phyloP scores from a whole-genome alignment of 1,284 basidiomycete species.

The Stygiomarasmius scandens region DNA sequence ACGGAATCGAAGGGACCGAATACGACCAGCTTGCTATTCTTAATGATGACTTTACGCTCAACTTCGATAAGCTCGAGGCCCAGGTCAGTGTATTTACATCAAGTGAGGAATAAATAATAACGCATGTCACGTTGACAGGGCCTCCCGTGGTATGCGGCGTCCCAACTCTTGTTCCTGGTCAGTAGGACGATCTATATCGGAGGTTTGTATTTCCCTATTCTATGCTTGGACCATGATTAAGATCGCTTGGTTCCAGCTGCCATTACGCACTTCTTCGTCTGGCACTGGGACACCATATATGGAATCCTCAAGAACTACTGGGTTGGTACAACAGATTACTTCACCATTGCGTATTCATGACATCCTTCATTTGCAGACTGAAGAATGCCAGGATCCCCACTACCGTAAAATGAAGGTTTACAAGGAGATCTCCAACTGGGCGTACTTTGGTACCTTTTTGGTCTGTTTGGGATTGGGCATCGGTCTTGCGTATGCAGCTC shows the following conservation, averaged over 20 bases:
- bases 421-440: constrained; percentile 49
- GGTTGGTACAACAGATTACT: not conserved
- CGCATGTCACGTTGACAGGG: constrained; percentile 16
- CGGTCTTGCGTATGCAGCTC: constrained; percentile 44
- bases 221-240: too few species aligned
- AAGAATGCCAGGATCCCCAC: constrained; percentile 35
- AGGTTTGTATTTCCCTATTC: constrained; percentile 9
- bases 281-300: constrained; percentile 37
- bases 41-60: constrained; percentile 32
- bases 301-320: constrained; percentile 27
- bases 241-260: too few species aligned
- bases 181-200: constrained; percentile 34
- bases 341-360: not conserved
- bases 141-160: constrained; percentile 32
- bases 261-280: constrained; percentile 42
- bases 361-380: constrained; percentile 1
- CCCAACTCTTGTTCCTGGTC: constrained; percentile 31
- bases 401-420: constrained; percentile 49
- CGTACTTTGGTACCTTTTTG: constrained; percentile 41
- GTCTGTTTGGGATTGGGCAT: constrained; percentile 35
- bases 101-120: too few species aligned
- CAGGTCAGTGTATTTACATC: constrained; percentile 6
- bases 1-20: constrained; percentile 16
- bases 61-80: constrained; percentile 26
- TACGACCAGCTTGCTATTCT: constrained; percentile 32